Evolutionary conservation across 345 rosid genomes (phyloP).

Genomic region (Boechera stricta): DNA sequence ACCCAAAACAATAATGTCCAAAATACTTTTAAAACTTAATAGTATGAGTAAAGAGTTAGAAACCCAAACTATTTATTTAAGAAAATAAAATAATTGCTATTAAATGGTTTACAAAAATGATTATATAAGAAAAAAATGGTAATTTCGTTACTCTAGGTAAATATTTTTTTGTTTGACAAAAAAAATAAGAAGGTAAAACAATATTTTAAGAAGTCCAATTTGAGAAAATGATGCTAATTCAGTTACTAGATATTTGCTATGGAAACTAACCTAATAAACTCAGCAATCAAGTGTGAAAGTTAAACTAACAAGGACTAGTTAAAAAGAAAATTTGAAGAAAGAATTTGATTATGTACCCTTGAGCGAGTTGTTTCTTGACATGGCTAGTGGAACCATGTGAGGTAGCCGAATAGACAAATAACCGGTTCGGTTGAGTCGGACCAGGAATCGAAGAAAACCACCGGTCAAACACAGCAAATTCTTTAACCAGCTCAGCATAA

Average conservation of each 20-base stretch:
- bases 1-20: no score
- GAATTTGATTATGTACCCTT: conserved; percentile 51
- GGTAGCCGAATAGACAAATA: conserved; percentile 88
- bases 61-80: no score
- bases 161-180: no score
- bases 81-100: no score
- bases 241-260: not conserved
- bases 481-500: conserved; percentile 63
- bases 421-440: conserved; percentile 94
- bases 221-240: not conserved
- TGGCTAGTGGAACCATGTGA: conserved; percentile 97
- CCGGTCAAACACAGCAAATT: conserved; percentile 85
- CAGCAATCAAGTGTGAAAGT: not conserved
- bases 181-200: no score
- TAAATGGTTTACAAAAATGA: not conserved
- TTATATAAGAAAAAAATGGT: not conserved
- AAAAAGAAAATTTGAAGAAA: not conserved
- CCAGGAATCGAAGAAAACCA: conserved; percentile 99
- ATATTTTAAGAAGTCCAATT: not conserved
- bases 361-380: conserved; percentile 71
- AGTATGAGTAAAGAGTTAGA: no score
- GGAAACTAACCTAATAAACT: conserved; percentile 1
- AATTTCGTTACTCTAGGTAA: not conserved
- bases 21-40: no score
- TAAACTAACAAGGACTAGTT: not conserved